phyloP scores from a whole-genome alignment of 257 asterid genomes.

The Jacaranda copaia region DNA sequence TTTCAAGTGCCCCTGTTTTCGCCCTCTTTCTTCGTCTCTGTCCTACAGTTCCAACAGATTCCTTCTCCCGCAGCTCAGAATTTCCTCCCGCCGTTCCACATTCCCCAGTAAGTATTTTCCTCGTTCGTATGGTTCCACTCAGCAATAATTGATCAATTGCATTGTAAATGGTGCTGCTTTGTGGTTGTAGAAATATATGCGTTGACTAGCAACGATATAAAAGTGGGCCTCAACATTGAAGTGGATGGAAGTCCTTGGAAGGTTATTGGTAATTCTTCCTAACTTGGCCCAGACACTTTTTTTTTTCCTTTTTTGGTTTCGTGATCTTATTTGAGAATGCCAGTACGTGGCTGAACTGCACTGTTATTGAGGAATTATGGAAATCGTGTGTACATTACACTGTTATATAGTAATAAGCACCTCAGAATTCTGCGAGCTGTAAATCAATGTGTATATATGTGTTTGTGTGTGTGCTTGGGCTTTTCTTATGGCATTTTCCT shows the following conservation, averaged over 20 bases:
- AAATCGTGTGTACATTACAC: not conserved
- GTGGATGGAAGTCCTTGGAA: conserved; percentile 94
- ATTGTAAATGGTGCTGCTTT: not conserved
- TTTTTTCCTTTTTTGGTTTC: not conserved
- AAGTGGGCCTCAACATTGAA: conserved; percentile 91
- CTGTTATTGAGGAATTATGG: conserved; percentile 8
- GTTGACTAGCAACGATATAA: conserved; percentile 86
- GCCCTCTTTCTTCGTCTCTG: conserved; percentile 50
- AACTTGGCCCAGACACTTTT: not conserved
- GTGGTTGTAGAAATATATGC: conserved; percentile 67
- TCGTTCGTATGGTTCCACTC: not conserved
- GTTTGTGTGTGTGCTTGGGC: not conserved
- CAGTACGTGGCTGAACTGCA: not conserved
- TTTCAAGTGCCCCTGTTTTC: conserved; percentile 54
- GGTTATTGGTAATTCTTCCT: conserved; percentile 70
- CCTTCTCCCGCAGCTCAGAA: conserved; percentile 44
- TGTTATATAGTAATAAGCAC: not conserved
- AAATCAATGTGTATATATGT: not conserved
- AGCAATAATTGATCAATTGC: not conserved
- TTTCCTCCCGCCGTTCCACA: conserved; percentile 47
- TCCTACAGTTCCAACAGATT: conserved; percentile 42
- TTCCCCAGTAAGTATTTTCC: conserved; percentile 60
- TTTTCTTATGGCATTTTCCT: not conserved
- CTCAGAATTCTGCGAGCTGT: not conserved
- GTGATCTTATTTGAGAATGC: not conserved